These are phyloP conservation scores for Talaromyces proteolyticus DNA, from an alignment of 495 filamentous ascomycete genomes.

Conservation along the genomic window DNA sequence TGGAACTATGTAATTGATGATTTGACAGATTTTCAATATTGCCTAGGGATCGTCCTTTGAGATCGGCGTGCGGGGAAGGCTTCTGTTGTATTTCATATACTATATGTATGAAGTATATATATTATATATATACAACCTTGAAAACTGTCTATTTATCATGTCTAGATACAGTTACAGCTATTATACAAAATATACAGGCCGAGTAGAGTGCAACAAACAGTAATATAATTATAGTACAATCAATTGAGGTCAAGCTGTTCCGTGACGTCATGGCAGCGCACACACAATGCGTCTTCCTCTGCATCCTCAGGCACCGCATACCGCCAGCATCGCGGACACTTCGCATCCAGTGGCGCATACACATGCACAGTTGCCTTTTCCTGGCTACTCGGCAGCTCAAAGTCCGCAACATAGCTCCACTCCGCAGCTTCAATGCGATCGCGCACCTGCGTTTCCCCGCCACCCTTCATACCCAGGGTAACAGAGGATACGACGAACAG, in stretches of 20 bases:
- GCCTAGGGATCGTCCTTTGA: too few species aligned
- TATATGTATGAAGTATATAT: too few species aligned
- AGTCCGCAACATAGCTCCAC: constrained; percentile 51
- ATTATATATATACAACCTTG: too few species aligned
- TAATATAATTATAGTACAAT: background rate
- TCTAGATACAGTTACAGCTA: too few species aligned
- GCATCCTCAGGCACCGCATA: constrained; percentile 49
- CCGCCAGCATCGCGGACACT: constrained; percentile 87
- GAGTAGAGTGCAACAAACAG: background rate
- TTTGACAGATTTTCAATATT: too few species aligned
- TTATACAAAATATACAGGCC: too few species aligned
- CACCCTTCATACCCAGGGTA: constrained; percentile 34
- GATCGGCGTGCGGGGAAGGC: too few species aligned
- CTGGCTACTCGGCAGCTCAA: constrained; percentile 39
- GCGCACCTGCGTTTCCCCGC: constrained; percentile 19
- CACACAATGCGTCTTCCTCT: constrained; percentile 58
- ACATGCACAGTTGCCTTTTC: constrained; percentile 51
- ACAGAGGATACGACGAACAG: constrained; percentile 77
- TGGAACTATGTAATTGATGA: too few species aligned
- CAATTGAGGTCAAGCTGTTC: constrained; percentile 19
- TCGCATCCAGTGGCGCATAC: constrained; percentile 57
- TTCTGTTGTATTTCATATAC: too few species aligned
- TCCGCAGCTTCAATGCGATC: constrained; percentile 21
- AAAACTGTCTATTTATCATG: too few species aligned
- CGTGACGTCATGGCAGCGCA: constrained; percentile 67